These are phyloP conservation scores for Exophiala mesophila DNA, from an alignment of 2,329 filamentous ascomycete genomes.

Conservation along the genomic window DNA sequence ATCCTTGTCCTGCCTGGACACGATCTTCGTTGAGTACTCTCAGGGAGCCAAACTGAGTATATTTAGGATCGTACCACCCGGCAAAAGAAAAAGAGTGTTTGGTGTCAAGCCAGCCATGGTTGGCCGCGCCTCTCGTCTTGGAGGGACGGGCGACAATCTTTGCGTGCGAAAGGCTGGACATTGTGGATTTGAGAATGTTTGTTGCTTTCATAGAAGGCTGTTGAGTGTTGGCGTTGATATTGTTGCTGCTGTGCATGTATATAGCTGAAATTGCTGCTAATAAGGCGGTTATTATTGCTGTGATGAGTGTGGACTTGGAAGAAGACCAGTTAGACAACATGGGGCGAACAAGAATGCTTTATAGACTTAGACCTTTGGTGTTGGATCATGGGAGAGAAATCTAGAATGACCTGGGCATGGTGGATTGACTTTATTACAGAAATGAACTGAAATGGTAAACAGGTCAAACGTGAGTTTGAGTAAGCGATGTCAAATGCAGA, in stretches of 20 bases:
- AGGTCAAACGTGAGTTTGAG: constrained; percentile 18
- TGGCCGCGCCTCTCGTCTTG: constrained; percentile 64
- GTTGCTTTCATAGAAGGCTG: constrained; percentile 22
- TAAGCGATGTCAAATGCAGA: constrained; percentile 11
- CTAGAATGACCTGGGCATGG: constrained; percentile 17
- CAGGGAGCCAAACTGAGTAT: constrained; percentile 67
- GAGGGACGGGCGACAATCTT: constrained; percentile 73
- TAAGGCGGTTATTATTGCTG: constrained; percentile 18
- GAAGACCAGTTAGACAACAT: constrained; percentile 19
- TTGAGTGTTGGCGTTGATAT: constrained; percentile 5
- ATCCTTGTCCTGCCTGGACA: constrained; percentile 67
- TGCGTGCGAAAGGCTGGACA: constrained; percentile 61
- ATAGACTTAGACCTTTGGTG: constrained; percentile 23
- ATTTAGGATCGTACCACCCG: constrained; percentile 61
- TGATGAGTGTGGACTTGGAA: constrained; percentile 21
- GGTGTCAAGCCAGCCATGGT: constrained; percentile 83
- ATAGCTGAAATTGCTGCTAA: constrained; percentile 18
- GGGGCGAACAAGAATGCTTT: constrained; percentile 14
- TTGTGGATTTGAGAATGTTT: constrained; percentile 37
- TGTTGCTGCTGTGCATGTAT: constrained; percentile 20
- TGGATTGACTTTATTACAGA: constrained; percentile 3
- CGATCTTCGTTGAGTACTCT: constrained; percentile 87
- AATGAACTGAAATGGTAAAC: constrained; percentile 2
- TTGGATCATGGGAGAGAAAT: constrained; percentile 17
- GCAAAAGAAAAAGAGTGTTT: constrained; percentile 87